Conservation (phyloP, 192 early-diverging fungal genomes). For the Umbelopsis vinacea region DNA sequence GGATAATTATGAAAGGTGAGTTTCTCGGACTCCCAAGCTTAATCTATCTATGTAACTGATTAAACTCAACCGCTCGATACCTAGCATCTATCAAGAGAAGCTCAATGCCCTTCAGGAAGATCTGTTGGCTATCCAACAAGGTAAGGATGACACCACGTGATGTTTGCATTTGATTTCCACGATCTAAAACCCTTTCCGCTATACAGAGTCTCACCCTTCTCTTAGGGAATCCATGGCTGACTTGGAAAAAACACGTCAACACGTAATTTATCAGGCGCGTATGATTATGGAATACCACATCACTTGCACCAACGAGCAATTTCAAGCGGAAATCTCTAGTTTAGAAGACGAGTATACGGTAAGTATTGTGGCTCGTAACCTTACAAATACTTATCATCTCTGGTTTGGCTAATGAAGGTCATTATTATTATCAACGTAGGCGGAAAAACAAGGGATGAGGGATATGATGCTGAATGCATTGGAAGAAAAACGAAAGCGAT, state of each 20-base stretch:
- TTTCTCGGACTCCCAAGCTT: background rate
- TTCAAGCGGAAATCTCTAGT: conserved; percentile 10
- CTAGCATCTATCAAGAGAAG: conserved; percentile 11
- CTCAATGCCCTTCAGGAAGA: conserved; percentile 6
- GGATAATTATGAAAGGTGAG: conserved; percentile 9
- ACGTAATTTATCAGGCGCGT: background rate
- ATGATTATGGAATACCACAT: conserved; percentile 13
- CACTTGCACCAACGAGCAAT: conserved; percentile 6
- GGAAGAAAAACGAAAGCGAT: conserved; percentile 13
- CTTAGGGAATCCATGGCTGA: background rate
- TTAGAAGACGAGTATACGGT: conserved; percentile 17
- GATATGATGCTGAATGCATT: conserved; percentile 20
- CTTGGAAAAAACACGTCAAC: background rate
- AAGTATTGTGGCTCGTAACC: background rate
- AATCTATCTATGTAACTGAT: no score
- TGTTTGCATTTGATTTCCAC: no score
- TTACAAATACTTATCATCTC: no score
- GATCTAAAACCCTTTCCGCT: background rate
- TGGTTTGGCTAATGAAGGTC: no score
- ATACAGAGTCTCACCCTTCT: background rate
- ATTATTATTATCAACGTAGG: background rate
- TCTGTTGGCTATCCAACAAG: conserved; percentile 7
- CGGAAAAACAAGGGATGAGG: conserved; percentile 17
- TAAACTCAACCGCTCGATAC: no score
- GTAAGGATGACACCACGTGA: background rate